These are phyloP conservation scores for Cryptosporidium sp. DNA, from an alignment of 169 alveolate species.

Conservation along the genomic window DNA sequence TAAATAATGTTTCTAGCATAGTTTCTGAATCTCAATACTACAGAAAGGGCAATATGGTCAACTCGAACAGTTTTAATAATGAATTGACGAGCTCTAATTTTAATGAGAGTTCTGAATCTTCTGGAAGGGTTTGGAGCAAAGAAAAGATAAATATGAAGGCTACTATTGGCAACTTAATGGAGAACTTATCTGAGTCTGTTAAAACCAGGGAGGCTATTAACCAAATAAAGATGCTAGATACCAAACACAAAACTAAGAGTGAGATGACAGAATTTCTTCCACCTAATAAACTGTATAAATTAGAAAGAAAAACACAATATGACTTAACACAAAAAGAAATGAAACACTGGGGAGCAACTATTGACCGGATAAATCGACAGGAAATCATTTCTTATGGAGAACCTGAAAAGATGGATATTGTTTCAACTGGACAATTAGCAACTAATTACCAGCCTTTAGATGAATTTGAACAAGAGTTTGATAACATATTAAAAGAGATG, in stretches of 20 bases:
- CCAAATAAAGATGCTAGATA: constrained; percentile 36
- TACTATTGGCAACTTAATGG: constrained; percentile 18
- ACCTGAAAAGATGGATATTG: constrained; percentile 60
- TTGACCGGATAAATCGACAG: constrained; percentile 76
- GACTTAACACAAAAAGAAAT: constrained; percentile 75
- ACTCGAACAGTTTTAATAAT: not conserved
- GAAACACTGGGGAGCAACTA: constrained; percentile 81
- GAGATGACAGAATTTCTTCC: constrained; percentile 45
- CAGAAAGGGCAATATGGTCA: too few relatives aligned
- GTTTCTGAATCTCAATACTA: not conserved
- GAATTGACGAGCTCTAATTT: constrained; percentile 8
- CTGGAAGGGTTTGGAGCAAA: constrained; percentile 53
- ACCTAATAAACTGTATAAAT: constrained; percentile 73
- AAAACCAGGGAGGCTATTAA: constrained; percentile 6
- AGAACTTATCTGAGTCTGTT: constrained; percentile 34
- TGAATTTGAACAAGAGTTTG: constrained; percentile 82
- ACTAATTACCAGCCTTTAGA: constrained; percentile 78
- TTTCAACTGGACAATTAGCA: constrained; percentile 75
- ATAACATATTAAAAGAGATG: constrained; percentile 7
- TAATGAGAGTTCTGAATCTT: constrained; percentile 21
- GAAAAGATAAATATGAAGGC: constrained; percentile 40
- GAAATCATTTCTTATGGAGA: constrained; percentile 53
- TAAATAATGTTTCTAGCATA: constrained; percentile 4
- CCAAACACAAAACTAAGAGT: constrained; percentile 4
- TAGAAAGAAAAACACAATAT: constrained; percentile 80